These are phyloP conservation scores for Magnaporthales sp. DNA, from an alignment of 2,329 filamentous ascomycete species.

Conservation along the genomic window DNA sequence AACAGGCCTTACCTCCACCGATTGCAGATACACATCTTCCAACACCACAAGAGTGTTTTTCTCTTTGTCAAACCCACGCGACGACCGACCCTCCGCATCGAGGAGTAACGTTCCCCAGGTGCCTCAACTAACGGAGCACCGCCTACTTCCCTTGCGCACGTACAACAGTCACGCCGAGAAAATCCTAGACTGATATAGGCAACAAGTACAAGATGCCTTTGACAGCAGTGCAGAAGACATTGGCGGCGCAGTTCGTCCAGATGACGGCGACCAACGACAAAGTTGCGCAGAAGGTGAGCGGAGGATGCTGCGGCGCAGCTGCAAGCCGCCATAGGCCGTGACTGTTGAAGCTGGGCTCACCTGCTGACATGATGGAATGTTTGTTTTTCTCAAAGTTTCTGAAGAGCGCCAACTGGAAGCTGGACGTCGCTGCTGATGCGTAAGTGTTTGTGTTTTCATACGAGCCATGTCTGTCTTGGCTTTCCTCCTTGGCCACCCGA, in stretches of 20 bases:
- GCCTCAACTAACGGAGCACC: neutral
- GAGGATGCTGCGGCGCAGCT: neutral
- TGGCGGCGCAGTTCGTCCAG: slow-evolving; percentile 31
- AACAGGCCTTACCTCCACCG: neutral
- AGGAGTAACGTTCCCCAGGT: neutral
- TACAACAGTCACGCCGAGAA: neutral
- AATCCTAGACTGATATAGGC: neutral
- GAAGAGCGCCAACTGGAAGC: slow-evolving; percentile 37
- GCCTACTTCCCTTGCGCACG: neutral
- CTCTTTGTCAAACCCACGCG: too few relatives aligned
- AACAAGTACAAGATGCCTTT: slow-evolving; percentile 8
- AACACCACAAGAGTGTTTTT: too few relatives aligned
- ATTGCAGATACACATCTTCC: too few relatives aligned
- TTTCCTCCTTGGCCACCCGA: neutral
- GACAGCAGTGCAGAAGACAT: slow-evolving; percentile 24
- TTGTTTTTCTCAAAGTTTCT: slow-evolving; percentile 28
- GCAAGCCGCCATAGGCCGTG: neutral
- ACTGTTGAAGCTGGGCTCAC: neutral
- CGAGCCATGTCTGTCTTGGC: slow-evolving; percentile 10
- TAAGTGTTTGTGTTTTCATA: slow-evolving; percentile 31
- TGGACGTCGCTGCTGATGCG: slow-evolving; percentile 47
- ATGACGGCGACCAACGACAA: slow-evolving; percentile 35
- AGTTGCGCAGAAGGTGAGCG: slow-evolving; percentile 33
- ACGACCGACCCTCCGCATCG: neutral
- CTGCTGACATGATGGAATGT: neutral